Conservation (phyloP, 1,284 basidiomycete species). For the Macrocystidia cucumis region DNA sequence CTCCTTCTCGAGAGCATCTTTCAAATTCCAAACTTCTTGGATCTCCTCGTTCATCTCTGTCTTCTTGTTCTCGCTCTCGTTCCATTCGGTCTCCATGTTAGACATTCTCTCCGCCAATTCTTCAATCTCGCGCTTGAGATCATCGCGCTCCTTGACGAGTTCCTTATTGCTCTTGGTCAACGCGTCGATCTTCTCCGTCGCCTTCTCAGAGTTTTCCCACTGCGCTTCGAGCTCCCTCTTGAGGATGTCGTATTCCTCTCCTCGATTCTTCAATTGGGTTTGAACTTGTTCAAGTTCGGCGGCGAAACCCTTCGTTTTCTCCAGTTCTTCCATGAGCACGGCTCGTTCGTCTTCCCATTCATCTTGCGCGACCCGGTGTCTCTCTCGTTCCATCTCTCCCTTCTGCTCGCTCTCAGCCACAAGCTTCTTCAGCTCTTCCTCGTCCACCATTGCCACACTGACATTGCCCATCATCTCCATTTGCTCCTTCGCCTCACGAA, state of each 20-base stretch:
- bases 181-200: constrained; percentile 34
- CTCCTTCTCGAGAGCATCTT: constrained; percentile 46
- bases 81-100: constrained; percentile 47
- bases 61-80: constrained; percentile 44
- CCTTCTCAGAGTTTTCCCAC: constrained; percentile 50
- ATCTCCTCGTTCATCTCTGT: constrained; percentile 46
- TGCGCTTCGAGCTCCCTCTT: constrained; percentile 54
- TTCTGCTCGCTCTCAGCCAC: constrained; percentile 28
- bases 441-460: constrained; percentile 30
- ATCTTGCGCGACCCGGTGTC: constrained; percentile 29
- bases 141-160: constrained; percentile 33
- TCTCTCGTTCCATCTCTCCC: constrained; percentile 32
- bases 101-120: constrained; percentile 34
- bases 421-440: constrained; percentile 33
- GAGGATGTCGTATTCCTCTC: constrained; percentile 40
- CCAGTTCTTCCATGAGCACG: constrained; percentile 29
- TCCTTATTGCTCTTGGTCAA: constrained; percentile 22
- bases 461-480: constrained; percentile 46
- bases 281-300: constrained; percentile 27
- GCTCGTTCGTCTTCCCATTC: constrained; percentile 45
- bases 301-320: constrained; percentile 31
- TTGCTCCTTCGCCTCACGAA: constrained; percentile 46
- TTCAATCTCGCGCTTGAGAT: constrained; percentile 30
- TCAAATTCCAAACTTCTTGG: constrained; percentile 38
- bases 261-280: constrained; percentile 29